Conservation (phyloP, 495 filamentous ascomycete genomes). For the Lentithecium fluviatile region DNA sequence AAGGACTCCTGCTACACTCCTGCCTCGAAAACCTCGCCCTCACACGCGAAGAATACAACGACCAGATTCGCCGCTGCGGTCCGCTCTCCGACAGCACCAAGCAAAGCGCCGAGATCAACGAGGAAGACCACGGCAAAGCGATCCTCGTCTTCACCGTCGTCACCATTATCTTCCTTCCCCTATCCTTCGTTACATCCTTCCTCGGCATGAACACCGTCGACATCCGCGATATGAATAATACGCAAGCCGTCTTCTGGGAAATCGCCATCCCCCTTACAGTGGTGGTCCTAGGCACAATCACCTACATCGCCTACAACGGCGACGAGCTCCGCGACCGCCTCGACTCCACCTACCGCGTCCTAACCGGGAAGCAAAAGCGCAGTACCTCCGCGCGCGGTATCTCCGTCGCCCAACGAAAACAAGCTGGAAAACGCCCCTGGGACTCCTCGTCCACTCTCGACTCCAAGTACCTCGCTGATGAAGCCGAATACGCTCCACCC, state of each 20-base stretch:
- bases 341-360: neutral
- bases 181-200: slow-evolving; percentile 33
- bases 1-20: slow-evolving; percentile 17
- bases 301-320: slow-evolving; percentile 34
- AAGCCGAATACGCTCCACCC: slow-evolving; percentile 20
- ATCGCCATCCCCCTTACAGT: slow-evolving; percentile 36
- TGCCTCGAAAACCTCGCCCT: slow-evolving; percentile 15
- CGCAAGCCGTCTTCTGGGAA: slow-evolving; percentile 37
- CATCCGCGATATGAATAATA: slow-evolving; percentile 35
- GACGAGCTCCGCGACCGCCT: slow-evolving; percentile 21
- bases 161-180: slow-evolving; percentile 36
- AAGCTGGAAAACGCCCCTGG: neutral
- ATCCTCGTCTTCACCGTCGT: slow-evolving; percentile 37
- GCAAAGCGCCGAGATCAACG: slow-evolving; percentile 32
- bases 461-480: slow-evolving; percentile 13
- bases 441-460: slow-evolving; percentile 12
- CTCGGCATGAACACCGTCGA: slow-evolving; percentile 37
- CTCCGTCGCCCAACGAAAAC: slow-evolving; percentile 16
- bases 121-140: slow-evolving; percentile 37
- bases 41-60: slow-evolving; percentile 17
- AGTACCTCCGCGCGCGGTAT: slow-evolving; percentile 4
- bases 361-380: slow-evolving; percentile 15
- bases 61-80: slow-evolving; percentile 19
- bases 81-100: slow-evolving; percentile 29
- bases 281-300: slow-evolving; percentile 17